Conservation (phyloP, 108 stramenopile genomes). For the Asterionellopsis glacialis region DNA sequence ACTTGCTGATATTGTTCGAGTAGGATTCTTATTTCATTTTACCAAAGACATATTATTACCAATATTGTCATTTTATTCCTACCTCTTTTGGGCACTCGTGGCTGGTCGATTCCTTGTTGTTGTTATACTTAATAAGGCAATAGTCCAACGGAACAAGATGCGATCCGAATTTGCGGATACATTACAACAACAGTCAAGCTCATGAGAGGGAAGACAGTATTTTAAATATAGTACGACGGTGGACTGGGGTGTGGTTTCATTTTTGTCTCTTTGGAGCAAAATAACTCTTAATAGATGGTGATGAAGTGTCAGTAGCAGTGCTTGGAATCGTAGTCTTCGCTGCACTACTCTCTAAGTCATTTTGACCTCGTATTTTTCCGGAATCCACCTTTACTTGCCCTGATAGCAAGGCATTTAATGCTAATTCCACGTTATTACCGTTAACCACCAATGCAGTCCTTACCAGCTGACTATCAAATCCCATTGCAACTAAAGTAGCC, state of each 20-base stretch:
- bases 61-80: slow-evolving; percentile 63
- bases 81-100: slow-evolving; percentile 56
- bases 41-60: slow-evolving; percentile 22
- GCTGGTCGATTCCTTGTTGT: slow-evolving; percentile 36
- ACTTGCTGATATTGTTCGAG: slow-evolving; percentile 18
- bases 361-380: neutral
- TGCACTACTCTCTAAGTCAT: neutral
- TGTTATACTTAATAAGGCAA: slow-evolving; percentile 7
- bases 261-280: slow-evolving; percentile 1
- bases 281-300: neutral
- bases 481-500: slow-evolving; percentile 15
- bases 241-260: too few relatives aligned
- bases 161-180: slow-evolving; percentile 8
- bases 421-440: neutral
- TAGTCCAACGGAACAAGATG: slow-evolving; percentile 4
- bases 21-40: slow-evolving; percentile 13
- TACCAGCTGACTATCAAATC: slow-evolving; percentile 9
- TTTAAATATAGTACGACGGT: too few relatives aligned
- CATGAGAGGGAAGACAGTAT: too few relatives aligned
- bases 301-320: neutral
- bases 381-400: neutral
- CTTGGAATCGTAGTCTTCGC: neutral
- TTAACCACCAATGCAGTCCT: neutral
- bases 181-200: neutral
- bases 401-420: neutral